Evolutionary conservation across 2,329 filamentous ascomycete genomes (phyloP), one percentile per base, ranked within the genome.

Genomic region (Fusarium devonianum): DNA sequence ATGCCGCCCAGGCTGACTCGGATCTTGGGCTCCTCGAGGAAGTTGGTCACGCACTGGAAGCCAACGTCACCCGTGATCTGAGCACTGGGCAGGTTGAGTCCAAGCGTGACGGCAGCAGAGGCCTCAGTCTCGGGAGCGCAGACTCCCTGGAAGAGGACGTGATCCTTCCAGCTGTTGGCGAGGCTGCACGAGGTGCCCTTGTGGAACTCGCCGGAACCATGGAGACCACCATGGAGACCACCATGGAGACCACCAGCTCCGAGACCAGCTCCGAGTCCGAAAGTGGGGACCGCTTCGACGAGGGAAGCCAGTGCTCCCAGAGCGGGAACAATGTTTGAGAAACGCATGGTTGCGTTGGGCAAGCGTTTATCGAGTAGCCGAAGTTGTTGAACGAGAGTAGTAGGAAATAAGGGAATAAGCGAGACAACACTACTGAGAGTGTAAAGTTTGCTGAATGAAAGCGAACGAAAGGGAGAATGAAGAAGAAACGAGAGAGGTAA

Each of bases 61-160:
- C 69, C 71, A 32, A 80, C 73, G 14, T 67, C 66, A 58, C 80
- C 80, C 58, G 76, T 73, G 40, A 80, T 71, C 62, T 78, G 80
- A 21, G 58, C 61, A 32, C 51, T 55, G 19, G 52, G 52, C 18
- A 66, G 59, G 58, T 60, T 57, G 12, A 66, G 60, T 26, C 57
- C 63, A 4, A 66, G 59, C 26, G 42, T 38, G 35, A 66, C 48
- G 39, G 58, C 63, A 7, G 55, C 50, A n/a, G 58, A 42, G n/a
- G 55, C 40, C 2, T 49, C 44, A 3, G 62, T 62, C 35, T 50
- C 55, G 5, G 53, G 35, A 5, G 60, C 49, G 13, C 56, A 56
- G 13, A 60, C n/a, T 23, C 57, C 57, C 34, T 53, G 18, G 52
- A 60, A 60, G 30, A 60, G 56, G 5, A 59, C 28, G 23, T 53